phyloP scores from a whole-genome alignment of 2,329 filamentous ascomycete species.

The Apiospora kogelbergensis region DNA sequence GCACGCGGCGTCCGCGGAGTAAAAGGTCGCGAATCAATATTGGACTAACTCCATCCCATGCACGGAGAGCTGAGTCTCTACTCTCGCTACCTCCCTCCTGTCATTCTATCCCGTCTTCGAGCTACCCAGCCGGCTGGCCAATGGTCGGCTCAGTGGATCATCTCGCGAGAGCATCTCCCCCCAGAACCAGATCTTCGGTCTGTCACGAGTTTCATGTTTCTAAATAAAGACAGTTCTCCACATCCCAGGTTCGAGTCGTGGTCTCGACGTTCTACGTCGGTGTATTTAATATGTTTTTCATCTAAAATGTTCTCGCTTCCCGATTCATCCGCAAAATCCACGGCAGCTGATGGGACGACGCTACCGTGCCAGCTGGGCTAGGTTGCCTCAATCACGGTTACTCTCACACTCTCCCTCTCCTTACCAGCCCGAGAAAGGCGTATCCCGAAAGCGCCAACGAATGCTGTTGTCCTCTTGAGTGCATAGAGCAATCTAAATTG shows the following conservation, averaged over 20 bases:
- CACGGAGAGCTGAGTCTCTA: not conserved
- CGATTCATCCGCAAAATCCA: conserved; percentile 39
- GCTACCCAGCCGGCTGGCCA: not conserved
- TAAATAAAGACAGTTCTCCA: conserved; percentile 26
- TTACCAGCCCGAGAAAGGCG: not conserved
- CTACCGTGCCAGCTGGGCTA: not conserved
- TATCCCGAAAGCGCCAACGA: not conserved
- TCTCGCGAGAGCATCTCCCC: not conserved
- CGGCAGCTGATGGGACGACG: not conserved
- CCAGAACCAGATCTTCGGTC: conserved; percentile 10
- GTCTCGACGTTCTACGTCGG: conserved; percentile 23
- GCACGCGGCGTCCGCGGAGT: not conserved
- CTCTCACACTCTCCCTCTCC: too few species aligned
- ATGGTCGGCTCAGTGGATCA: too few species aligned
- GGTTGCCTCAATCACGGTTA: not conserved
- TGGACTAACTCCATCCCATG: not conserved
- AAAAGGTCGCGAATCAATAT: not conserved
- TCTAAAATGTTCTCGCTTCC: conserved; percentile 36
- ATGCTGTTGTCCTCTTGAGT: not conserved
- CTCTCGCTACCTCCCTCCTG: not conserved
- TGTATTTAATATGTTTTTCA: conserved; percentile 41
- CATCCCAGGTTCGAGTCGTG: conserved; percentile 14
- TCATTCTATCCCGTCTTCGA: too few species aligned
- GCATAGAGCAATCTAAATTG: not conserved
- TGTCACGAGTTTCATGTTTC: conserved; percentile 21